These are phyloP conservation scores for Dactylorhiza incarnata DNA, from an alignment of 106 monocot genomes.

Conservation along the genomic window DNA sequence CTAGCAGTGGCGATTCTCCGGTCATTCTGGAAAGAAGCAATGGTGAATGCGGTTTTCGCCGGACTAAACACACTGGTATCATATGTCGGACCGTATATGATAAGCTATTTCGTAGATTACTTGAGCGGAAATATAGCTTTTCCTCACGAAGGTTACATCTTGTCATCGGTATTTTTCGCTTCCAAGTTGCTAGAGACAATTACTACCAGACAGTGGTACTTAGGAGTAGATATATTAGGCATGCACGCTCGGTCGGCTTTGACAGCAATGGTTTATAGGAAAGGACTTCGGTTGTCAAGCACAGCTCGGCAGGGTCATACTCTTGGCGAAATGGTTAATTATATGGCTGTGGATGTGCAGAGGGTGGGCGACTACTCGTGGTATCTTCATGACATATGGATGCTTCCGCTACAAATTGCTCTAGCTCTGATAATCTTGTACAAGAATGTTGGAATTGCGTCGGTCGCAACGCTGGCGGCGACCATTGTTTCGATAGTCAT, in stretches of 20 bases:
- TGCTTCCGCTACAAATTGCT: conserved; percentile 86
- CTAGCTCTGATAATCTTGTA: conserved; percentile 85
- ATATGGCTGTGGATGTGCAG: conserved; percentile 99
- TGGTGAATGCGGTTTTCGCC: conserved; percentile 66
- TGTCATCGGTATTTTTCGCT: conserved; percentile 66
- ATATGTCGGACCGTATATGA: conserved; percentile 82
- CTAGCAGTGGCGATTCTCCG: conserved; percentile 55
- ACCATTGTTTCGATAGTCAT: conserved; percentile 71
- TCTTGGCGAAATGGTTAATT: conserved; percentile 97
- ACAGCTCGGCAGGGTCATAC: conserved; percentile 77
- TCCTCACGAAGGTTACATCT: conserved; percentile 72
- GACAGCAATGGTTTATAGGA: conserved; percentile 92
- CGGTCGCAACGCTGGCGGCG: conserved; percentile 57
- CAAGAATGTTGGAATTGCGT: conserved; percentile 77
- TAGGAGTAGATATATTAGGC: conserved; percentile 93
- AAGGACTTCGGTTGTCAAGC: conserved; percentile 78
- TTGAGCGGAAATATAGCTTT: conserved; percentile 66
- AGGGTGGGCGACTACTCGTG: conserved; percentile 85
- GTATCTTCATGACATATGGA: conserved; percentile 97
- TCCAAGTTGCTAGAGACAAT: conserved; percentile 87
- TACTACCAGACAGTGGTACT: conserved; percentile 81
- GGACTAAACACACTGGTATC: conserved; percentile 70
- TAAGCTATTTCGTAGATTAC: conserved; percentile 88
- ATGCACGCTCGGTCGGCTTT: conserved; percentile 90
- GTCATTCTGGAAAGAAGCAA: conserved; percentile 79